Evolutionary conservation across 805 yeast genomes (phyloP).

Genomic region (Myxozyma kluyveri): DNA sequence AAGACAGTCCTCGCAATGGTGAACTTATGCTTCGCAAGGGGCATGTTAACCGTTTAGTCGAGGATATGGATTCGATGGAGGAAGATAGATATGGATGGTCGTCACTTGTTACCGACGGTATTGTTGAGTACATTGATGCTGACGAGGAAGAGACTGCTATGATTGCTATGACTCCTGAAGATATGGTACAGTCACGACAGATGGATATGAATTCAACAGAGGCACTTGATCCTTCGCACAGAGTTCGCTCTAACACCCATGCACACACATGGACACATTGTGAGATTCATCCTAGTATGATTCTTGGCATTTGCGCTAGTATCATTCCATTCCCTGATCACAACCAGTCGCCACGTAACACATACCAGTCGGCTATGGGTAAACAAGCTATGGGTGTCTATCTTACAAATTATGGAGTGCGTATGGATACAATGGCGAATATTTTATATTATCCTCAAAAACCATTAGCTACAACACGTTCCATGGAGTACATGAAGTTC

Average conservation of each 20-base stretch:
- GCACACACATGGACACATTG: constrained; percentile 93
- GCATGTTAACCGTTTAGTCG: constrained; percentile 69
- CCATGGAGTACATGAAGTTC: constrained; percentile 96
- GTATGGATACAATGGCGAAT: constrained; percentile 99
- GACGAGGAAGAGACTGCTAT: constrained; percentile 98
- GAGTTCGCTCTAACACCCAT: constrained; percentile 70
- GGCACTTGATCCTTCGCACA: constrained; percentile 68
- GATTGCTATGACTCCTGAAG: constrained; percentile 99
- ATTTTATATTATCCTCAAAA: constrained; percentile 96
- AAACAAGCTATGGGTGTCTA: constrained; percentile 99
- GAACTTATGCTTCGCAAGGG: constrained; percentile 82
- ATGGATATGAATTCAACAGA: constrained; percentile 46
- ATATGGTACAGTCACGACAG: constrained; percentile 62
- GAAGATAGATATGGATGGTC: constrained; percentile 76
- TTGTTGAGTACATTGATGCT: constrained; percentile 95
- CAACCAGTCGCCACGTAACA: constrained; percentile 98
- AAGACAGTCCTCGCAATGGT: constrained; percentile 50
- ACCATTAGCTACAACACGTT: constrained; percentile 95
- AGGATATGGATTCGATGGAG: constrained; percentile 49
- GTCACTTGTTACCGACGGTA: constrained; percentile 74
- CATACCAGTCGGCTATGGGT: constrained; percentile 99
- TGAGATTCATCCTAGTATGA: constrained; percentile 99
- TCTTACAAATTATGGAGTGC: constrained; percentile 87
- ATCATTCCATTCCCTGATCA: constrained; percentile 99
- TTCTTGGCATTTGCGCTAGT: constrained; percentile 96